Conservation (phyloP, 2,329 filamentous ascomycete species). For the Arthroderma uncinatum region DNA sequence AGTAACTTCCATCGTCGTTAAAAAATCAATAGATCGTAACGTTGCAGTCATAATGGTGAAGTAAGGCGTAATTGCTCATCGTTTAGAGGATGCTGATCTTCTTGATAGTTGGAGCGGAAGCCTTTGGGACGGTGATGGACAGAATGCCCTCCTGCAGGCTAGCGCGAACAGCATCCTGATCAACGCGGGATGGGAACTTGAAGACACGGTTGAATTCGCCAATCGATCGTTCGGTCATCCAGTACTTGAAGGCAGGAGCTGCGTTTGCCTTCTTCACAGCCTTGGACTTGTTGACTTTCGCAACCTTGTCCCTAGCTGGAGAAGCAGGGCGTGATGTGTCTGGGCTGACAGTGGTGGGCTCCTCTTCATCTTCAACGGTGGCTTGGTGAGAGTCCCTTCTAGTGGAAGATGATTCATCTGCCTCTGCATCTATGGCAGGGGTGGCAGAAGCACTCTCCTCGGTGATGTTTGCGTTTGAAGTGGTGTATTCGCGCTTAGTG, state of each 20-base stretch:
- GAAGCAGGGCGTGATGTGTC: conserved; percentile 11
- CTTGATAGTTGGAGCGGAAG: conserved; percentile 37
- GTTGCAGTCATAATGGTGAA: not conserved
- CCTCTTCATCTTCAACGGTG: conserved; percentile 45
- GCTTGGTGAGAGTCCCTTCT: conserved; percentile 30
- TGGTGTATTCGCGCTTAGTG: conserved; percentile 26
- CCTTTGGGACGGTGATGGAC: conserved; percentile 46
- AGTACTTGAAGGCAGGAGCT: conserved; percentile 35
- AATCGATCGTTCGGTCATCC: conserved; percentile 47
- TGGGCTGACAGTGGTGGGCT: conserved; percentile 16
- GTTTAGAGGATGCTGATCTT: conserved; percentile 39
- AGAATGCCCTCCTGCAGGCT: conserved; percentile 49
- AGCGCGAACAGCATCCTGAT: conserved; percentile 49
- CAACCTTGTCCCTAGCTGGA: conserved; percentile 15
- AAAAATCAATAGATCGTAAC: not conserved
- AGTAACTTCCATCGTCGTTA: not conserved
- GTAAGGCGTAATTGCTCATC: not conserved
- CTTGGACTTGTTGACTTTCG: conserved; percentile 18
- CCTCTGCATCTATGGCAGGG: not conserved
- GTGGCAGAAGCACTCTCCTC: conserved; percentile 12
- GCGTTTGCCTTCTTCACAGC: conserved; percentile 18
- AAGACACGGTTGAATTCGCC: conserved; percentile 49
- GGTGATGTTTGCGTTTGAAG: conserved; percentile 13
- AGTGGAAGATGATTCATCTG: conserved; percentile 18
- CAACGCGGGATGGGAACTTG: conserved; percentile 44